phyloP scores from a whole-genome alignment of 2,329 filamentous ascomycete species.

The Boeremia exigua region DNA sequence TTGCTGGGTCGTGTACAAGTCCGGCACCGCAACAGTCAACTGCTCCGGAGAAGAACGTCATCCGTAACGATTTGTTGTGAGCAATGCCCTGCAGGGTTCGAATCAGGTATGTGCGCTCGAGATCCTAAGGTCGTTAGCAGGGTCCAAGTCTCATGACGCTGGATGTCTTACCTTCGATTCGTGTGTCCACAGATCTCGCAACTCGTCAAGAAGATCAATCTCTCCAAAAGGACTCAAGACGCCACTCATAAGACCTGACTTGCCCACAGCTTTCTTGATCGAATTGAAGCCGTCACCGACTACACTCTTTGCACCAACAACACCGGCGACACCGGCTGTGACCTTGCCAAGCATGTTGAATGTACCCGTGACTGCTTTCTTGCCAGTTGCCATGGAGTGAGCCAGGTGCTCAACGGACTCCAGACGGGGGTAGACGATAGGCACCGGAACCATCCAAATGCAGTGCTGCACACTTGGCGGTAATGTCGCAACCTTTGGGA shows the following conservation, averaged over 20 bases:
- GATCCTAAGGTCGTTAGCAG: slow-evolving; percentile 62
- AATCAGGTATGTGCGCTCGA: slow-evolving; percentile 95
- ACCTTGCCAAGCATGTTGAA: slow-evolving; percentile 97
- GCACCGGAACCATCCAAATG: slow-evolving; percentile 93
- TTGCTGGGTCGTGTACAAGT: slow-evolving; percentile 89
- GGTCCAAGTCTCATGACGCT: too few relatives aligned
- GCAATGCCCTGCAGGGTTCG: slow-evolving; percentile 93
- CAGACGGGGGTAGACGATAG: slow-evolving; percentile 86
- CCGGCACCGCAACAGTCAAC: slow-evolving; percentile 93
- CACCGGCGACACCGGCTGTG: slow-evolving; percentile 90
- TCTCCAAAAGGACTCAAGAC: slow-evolving; percentile 97
- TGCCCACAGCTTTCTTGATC: slow-evolving; percentile 96
- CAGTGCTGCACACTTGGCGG: slow-evolving; percentile 95
- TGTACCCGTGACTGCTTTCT: slow-evolving; percentile 93
- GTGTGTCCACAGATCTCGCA: slow-evolving; percentile 97
- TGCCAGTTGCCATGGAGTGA: slow-evolving; percentile 89
- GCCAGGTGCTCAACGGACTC: slow-evolving; percentile 92
- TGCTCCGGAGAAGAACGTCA: slow-evolving; percentile 94
- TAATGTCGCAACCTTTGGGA: slow-evolving; percentile 90
- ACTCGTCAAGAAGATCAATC: slow-evolving; percentile 89
- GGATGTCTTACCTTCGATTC: slow-evolving; percentile 75
- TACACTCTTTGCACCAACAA: slow-evolving; percentile 92
- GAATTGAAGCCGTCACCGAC: slow-evolving; percentile 92
- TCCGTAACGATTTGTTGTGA: slow-evolving; percentile 91
- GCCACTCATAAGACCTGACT: slow-evolving; percentile 92